Evolutionary conservation across 331 rosid species (phyloP).

Genomic region (Acacia concinna): DNA sequence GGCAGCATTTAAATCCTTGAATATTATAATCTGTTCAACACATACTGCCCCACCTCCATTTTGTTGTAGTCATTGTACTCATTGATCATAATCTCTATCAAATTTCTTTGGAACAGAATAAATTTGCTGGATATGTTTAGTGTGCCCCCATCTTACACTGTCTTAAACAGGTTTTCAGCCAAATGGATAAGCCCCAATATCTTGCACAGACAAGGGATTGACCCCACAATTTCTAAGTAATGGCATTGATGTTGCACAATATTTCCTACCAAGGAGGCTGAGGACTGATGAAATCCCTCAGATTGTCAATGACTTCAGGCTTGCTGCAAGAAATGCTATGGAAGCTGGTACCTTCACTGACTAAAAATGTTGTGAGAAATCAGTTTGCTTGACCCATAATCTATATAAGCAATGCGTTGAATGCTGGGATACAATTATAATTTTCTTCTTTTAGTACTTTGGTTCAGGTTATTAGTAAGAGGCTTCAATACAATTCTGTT

Average conservation of each 20-base stretch:
- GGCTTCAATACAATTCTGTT: not conserved
- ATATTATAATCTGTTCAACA: not conserved
- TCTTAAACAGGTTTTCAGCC: slow-evolving; percentile 52
- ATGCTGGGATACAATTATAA: slow-evolving; percentile 14
- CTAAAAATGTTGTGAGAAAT: not conserved
- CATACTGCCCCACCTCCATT: not conserved
- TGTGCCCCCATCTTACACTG: not conserved
- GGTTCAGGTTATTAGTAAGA: not conserved
- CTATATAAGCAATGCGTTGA: not conserved
- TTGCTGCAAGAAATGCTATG: slow-evolving; percentile 64
- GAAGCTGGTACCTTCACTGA: slow-evolving; percentile 57
- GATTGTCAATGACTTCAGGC: slow-evolving; percentile 46
- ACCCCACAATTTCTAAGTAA: slow-evolving; percentile 29
- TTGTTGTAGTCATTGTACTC: not conserved
- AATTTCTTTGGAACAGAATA: not conserved
- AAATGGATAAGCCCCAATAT: slow-evolving; percentile 64
- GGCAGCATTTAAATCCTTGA: not conserved
- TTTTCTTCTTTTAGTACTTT: not conserved
- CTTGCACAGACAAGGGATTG: slow-evolving; percentile 54
- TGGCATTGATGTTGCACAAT: slow-evolving; percentile 36
- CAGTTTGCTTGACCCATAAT: not conserved
- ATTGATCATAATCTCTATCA: not conserved
- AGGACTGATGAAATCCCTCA: slow-evolving; percentile 46
- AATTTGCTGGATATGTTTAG: not conserved
- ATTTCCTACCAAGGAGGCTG: slow-evolving; percentile 50